These are phyloP conservation scores for Pseudocercospora cruenta DNA, from an alignment of 2,329 filamentous ascomycete species.

Conservation along the genomic window DNA sequence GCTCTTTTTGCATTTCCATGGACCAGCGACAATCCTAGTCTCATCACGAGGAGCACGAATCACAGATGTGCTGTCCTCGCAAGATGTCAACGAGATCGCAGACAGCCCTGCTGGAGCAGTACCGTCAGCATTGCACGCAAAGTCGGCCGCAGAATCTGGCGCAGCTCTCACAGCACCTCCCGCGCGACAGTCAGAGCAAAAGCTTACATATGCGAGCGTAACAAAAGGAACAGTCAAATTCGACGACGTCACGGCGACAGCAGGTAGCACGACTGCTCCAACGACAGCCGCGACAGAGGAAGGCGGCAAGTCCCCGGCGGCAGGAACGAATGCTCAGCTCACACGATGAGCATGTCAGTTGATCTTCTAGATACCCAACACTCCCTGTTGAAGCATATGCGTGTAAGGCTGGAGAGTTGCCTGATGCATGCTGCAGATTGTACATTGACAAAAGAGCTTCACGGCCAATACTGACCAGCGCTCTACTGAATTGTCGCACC, in stretches of 20 bases:
- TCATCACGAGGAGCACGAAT: constrained; percentile 83
- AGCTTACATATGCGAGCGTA: constrained; percentile 41
- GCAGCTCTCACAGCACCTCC: constrained; percentile 26
- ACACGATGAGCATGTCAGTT: neutral
- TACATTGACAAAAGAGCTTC: neutral
- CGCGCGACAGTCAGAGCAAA: constrained; percentile 32
- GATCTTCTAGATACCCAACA: neutral
- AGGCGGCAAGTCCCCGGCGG: constrained; percentile 2
- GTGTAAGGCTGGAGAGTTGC: no score
- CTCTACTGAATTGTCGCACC: no score
- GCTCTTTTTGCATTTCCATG: constrained; percentile 86
- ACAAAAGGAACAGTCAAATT: constrained; percentile 39
- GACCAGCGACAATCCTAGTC: constrained; percentile 81
- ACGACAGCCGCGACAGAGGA: neutral
- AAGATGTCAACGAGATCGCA: constrained; percentile 88
- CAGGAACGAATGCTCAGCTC: constrained; percentile 1
- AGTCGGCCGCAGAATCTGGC: constrained; percentile 34
- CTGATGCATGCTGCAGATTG: neutral
- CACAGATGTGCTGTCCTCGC: constrained; percentile 73
- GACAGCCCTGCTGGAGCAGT: constrained; percentile 75
- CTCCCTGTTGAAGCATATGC: no score
- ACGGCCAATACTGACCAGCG: no score
- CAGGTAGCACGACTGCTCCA: neutral
- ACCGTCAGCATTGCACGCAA: constrained; percentile 57
- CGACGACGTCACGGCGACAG: constrained; percentile 19